phyloP scores from a whole-genome alignment of 176 grass and related monocot genomes.

The Puya raimondii region DNA sequence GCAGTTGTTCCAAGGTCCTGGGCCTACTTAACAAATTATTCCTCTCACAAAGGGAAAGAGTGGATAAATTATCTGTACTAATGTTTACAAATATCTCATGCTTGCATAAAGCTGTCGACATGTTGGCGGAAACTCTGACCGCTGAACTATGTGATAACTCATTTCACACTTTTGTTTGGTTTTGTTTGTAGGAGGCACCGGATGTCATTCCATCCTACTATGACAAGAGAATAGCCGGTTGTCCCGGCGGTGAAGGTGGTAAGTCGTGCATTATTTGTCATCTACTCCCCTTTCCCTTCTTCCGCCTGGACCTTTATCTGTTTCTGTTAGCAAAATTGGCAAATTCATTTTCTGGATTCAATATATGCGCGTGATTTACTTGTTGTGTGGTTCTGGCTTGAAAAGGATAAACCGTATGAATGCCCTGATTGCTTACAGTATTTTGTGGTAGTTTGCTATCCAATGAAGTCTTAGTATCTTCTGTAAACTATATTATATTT shows the following conservation, averaged over 20 bases:
- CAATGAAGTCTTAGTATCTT: neutral
- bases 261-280: neutral
- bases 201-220: constrained; percentile 50
- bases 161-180: constrained; percentile 19
- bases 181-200: constrained; percentile 43
- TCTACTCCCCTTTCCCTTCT: neutral
- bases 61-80: no score
- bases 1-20: no score
- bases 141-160: constrained; percentile 6
- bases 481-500: neutral
- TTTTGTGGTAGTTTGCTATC: constrained; percentile 41
- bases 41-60: no score
- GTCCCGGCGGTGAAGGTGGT: constrained; percentile 62
- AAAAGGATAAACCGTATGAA: constrained; percentile 61
- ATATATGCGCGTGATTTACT: constrained; percentile 5
- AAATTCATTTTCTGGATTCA: neutral
- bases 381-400: constrained; percentile 74
- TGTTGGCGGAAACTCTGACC: constrained; percentile 10
- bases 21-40: no score
- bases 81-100: no score
- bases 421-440: constrained; percentile 63
- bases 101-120: no score
- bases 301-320: neutral
- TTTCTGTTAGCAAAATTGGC: constrained; percentile 4
- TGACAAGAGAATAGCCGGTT: constrained; percentile 72